phyloP scores from a whole-genome alignment of 768 basidiomycete genomes.

The Phaeotremella skinneri region DNA sequence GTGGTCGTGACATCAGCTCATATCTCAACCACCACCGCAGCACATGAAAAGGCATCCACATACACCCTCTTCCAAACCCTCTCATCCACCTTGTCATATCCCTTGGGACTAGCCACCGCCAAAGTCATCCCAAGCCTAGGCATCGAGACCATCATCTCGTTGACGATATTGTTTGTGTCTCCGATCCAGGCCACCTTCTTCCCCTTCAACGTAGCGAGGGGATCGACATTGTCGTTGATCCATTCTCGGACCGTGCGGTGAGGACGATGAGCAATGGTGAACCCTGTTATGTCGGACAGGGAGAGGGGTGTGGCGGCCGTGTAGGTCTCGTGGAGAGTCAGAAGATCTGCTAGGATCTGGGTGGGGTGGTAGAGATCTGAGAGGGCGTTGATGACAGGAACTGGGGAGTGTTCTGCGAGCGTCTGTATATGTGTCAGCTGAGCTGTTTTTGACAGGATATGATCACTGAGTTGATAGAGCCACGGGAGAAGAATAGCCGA shows the following conservation, averaged over 20 bases:
- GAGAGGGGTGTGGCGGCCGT: slow-evolving; percentile 55
- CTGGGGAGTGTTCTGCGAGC: slow-evolving; percentile 81
- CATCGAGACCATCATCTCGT: slow-evolving; percentile 95
- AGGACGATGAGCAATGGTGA: slow-evolving; percentile 5
- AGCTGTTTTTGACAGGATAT: neutral
- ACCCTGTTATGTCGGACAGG: slow-evolving; percentile 31
- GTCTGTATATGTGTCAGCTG: slow-evolving; percentile 59
- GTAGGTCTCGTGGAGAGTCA: slow-evolving; percentile 74
- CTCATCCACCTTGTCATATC: slow-evolving; percentile 53
- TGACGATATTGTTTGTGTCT: slow-evolving; percentile 89
- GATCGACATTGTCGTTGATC: slow-evolving; percentile 27
- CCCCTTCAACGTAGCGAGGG: slow-evolving; percentile 63
- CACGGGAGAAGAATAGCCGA: slow-evolving; percentile 5
- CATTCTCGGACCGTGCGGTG: slow-evolving; percentile 22
- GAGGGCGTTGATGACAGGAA: slow-evolving; percentile 93
- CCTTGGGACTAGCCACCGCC: slow-evolving; percentile 74
- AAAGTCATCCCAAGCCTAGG: slow-evolving; percentile 85
- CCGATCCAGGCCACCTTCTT: slow-evolving; percentile 91
- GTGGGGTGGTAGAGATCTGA: slow-evolving; percentile 96
- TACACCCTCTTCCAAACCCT: slow-evolving; percentile 79
- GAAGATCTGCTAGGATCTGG: slow-evolving; percentile 86
- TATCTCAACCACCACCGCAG: neutral
- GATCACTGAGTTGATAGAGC: neutral
- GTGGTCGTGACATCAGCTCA: neutral
- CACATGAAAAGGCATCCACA: slow-evolving; percentile 30